phyloP scores from a whole-genome alignment of 2,329 filamentous ascomycete species.

The Pezicula rhizophila region DNA sequence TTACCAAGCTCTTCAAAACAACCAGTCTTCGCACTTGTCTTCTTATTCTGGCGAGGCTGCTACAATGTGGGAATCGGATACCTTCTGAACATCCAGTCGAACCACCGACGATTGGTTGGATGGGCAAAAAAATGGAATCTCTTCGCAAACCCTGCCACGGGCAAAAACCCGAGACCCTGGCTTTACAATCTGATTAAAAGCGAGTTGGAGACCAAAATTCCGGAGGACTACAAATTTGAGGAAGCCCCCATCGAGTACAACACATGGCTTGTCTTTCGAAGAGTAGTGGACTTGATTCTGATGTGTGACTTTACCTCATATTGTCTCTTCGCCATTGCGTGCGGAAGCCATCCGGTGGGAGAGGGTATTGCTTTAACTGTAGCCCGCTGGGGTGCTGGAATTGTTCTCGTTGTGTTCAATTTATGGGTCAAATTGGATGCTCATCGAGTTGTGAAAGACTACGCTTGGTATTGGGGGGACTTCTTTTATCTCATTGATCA shows the following conservation, averaged over 20 bases:
- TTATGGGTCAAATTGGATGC: slow-evolving; percentile 98
- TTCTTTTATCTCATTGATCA: slow-evolving; percentile 99
- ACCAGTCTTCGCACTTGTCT: slow-evolving; percentile 74
- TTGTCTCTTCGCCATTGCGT: slow-evolving; percentile 89
- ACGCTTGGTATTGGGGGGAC: slow-evolving; percentile 99
- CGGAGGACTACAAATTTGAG: slow-evolving; percentile 88
- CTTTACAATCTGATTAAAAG: slow-evolving; percentile 79
- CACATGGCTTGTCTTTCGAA: slow-evolving; percentile 94
- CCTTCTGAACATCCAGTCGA: slow-evolving; percentile 82
- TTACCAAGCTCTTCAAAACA: slow-evolving; percentile 66
- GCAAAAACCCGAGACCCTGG: slow-evolving; percentile 74
- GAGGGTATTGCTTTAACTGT: slow-evolving; percentile 65
- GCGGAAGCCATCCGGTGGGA: slow-evolving; percentile 65
- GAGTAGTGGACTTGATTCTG: slow-evolving; percentile 91
- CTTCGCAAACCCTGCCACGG: slow-evolving; percentile 77
- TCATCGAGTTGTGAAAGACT: slow-evolving; percentile 96
- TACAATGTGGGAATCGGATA: slow-evolving; percentile 95
- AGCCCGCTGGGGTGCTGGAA: slow-evolving; percentile 72
- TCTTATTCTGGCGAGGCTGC: slow-evolving; percentile 83
- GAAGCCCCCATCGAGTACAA: slow-evolving; percentile 96
- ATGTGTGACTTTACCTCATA: slow-evolving; percentile 99
- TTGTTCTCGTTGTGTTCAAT: slow-evolving; percentile 83
- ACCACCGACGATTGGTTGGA: slow-evolving; percentile 75
- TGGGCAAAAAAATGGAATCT: slow-evolving; percentile 84
- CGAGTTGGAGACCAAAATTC: slow-evolving; percentile 92